Evolutionary conservation across 2,329 filamentous ascomycete genomes (phyloP).

Genomic region (Piedraia hortae): DNA sequence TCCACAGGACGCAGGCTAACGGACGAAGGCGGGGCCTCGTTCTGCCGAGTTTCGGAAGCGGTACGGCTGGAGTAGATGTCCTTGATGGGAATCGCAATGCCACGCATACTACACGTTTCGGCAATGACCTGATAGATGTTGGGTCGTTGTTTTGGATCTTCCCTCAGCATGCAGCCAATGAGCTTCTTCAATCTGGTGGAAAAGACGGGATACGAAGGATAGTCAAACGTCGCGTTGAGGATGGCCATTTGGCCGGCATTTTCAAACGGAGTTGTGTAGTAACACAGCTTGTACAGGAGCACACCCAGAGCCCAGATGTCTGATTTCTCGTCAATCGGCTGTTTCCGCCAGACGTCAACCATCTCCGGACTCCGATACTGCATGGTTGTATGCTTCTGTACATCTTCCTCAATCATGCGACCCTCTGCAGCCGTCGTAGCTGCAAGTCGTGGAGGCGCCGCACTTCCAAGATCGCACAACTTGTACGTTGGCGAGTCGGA

Average conservation of each 20-base stretch:
- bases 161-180: slow-evolving; percentile 77
- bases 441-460: slow-evolving; percentile 57
- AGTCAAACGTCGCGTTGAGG: slow-evolving; percentile 81
- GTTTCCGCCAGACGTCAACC: slow-evolving; percentile 91
- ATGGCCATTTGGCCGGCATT: slow-evolving; percentile 95
- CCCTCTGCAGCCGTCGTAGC: slow-evolving; percentile 73
- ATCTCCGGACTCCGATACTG: slow-evolving; percentile 97
- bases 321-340: slow-evolving; percentile 92
- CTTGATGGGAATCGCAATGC: slow-evolving; percentile 55
- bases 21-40: slow-evolving; percentile 30
- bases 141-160: slow-evolving; percentile 51
- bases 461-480: slow-evolving; percentile 90
- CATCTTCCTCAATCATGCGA: slow-evolving; percentile 78
- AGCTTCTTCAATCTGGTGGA: slow-evolving; percentile 71
- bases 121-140: slow-evolving; percentile 85
- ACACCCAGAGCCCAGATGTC: slow-evolving; percentile 96
- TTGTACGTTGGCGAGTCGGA: slow-evolving; percentile 37
- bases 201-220: slow-evolving; percentile 64
- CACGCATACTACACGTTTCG: slow-evolving; percentile 72
- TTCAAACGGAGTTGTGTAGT: slow-evolving; percentile 96
- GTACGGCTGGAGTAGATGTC: slow-evolving; percentile 35
- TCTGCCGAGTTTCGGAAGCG: slow-evolving; percentile 33
- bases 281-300: slow-evolving; percentile 89
- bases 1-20: slow-evolving; percentile 14
- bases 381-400: slow-evolving; percentile 87